Evolutionary conservation across 768 basidiomycete species (phyloP).

Genomic region (Goffeauzyma gilvescens): DNA sequence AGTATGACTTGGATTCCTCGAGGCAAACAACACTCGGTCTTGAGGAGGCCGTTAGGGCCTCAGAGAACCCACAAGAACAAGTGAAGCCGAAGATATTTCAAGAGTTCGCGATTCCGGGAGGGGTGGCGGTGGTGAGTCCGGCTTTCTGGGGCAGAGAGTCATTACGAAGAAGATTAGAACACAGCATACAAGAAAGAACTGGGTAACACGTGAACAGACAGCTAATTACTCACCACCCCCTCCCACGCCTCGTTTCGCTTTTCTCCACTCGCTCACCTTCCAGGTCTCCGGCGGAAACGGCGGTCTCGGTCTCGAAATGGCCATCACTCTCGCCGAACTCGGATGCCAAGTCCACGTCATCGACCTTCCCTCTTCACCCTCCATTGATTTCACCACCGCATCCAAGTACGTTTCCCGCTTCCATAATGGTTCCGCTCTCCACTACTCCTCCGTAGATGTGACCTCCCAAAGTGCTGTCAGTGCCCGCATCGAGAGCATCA

Average conservation of each 20-base stretch:
- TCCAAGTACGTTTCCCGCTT: conserved; percentile 38
- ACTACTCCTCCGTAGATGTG: conserved; percentile 51
- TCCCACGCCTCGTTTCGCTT: neutral
- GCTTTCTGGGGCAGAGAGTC: neutral
- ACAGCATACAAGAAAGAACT: no score
- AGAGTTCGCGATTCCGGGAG: conserved; percentile 28
- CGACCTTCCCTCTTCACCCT: conserved; percentile 13
- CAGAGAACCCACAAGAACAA: neutral
- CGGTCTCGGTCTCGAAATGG: conserved; percentile 69
- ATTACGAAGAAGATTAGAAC: no score
- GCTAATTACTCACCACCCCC: neutral
- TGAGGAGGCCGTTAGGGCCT: conserved; percentile 4
- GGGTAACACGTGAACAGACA: neutral
- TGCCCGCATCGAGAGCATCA: conserved; percentile 41
- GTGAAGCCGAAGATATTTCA: conserved; percentile 14
- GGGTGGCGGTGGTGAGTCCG: conserved; percentile 37
- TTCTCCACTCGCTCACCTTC: neutral
- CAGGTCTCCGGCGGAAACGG: conserved; percentile 41
- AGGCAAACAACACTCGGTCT: conserved; percentile 2
- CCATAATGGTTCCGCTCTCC: conserved; percentile 34
- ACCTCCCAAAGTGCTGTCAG: conserved; percentile 43
- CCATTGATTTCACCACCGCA: conserved; percentile 11
- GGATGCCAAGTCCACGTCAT: conserved; percentile 39
- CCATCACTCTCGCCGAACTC: conserved; percentile 51
- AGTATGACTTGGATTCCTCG: no score